Conservation (phyloP, 441 rosid species). For the Breynia disticha region DNA sequence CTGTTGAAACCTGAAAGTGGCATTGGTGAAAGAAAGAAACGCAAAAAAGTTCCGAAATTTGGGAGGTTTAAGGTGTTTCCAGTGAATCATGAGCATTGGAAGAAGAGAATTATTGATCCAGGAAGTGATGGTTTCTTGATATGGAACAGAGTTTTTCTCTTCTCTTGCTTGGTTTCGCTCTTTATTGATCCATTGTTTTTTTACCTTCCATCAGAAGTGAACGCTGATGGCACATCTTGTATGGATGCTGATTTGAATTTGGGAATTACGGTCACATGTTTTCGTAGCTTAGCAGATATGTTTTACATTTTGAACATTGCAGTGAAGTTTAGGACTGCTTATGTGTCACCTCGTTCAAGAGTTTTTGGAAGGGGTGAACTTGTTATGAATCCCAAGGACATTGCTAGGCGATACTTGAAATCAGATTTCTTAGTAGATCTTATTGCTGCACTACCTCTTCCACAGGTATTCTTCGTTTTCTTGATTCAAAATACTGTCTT, state of each 20-base stretch:
- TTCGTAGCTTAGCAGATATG: constrained; percentile 60
- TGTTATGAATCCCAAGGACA: constrained; percentile 59
- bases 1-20: constrained; percentile 27
- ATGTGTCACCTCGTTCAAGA: constrained; percentile 64
- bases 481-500: not conserved
- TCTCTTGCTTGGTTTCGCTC: constrained; percentile 62
- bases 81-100: constrained; percentile 38
- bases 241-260: constrained; percentile 54
- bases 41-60: constrained; percentile 25
- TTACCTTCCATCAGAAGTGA: constrained; percentile 52
- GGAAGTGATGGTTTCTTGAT: constrained; percentile 52
- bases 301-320: constrained; percentile 54
- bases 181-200: constrained; percentile 81
- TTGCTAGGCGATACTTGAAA: constrained; percentile 55
- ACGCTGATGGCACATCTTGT: constrained; percentile 37
- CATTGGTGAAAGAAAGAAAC: constrained; percentile 17
- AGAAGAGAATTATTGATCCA: constrained; percentile 63
- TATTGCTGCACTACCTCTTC: constrained; percentile 80
- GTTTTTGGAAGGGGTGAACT: constrained; percentile 88
- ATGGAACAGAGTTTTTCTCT: constrained; percentile 80
- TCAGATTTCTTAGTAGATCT: constrained; percentile 71
- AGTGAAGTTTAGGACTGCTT: constrained; percentile 72
- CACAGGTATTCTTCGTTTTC: constrained; percentile 48
- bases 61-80: constrained; percentile 50
- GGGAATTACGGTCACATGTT: constrained; percentile 63